phyloP scores from a whole-genome alignment of 2,329 filamentous ascomycete species.

The Calonectria honghensis region DNA sequence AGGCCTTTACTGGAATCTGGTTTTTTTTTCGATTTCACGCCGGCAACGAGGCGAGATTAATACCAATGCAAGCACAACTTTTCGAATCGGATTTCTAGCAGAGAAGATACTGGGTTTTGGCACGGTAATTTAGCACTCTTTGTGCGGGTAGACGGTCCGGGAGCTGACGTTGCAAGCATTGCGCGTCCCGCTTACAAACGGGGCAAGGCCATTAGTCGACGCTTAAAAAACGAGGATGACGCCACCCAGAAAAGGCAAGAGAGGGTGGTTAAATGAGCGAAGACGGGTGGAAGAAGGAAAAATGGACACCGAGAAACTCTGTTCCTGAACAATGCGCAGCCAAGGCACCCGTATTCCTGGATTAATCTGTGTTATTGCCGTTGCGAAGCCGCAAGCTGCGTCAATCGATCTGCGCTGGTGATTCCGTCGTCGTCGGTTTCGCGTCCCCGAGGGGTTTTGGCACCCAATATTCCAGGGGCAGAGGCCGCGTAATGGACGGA shows the following conservation, averaged over 20 bases:
- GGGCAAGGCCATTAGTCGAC: conserved; percentile 51
- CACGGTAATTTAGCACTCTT: conserved; percentile 17
- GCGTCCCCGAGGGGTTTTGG: conserved; percentile 28
- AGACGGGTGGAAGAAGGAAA: not conserved
- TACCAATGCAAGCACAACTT: conserved; percentile 13
- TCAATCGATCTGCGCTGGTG: conserved; percentile 18
- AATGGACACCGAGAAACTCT: not conserved
- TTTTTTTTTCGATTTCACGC: not conserved
- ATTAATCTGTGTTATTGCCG: not conserved
- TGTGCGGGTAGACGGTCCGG: conserved; percentile 32
- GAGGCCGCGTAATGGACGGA: conserved; percentile 39
- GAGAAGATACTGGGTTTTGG: conserved; percentile 28
- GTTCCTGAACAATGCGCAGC: not conserved
- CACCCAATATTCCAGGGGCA: conserved; percentile 32
- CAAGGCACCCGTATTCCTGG: conserved; percentile 1
- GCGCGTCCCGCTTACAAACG: conserved; percentile 58
- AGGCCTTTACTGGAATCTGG: conserved; percentile 14
- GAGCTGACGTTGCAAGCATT: conserved; percentile 60
- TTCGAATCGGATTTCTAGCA: not conserved
- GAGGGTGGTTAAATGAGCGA: conserved; percentile 5
- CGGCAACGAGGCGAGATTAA: conserved; percentile 19
- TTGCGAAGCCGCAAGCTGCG: conserved; percentile 15
- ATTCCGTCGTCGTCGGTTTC: conserved; percentile 21
- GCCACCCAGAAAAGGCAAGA: conserved; percentile 43
- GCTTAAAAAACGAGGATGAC: conserved; percentile 44